phyloP scores from a whole-genome alignment of 2,329 filamentous ascomycete genomes.

The Tolypocladium amazonense region DNA sequence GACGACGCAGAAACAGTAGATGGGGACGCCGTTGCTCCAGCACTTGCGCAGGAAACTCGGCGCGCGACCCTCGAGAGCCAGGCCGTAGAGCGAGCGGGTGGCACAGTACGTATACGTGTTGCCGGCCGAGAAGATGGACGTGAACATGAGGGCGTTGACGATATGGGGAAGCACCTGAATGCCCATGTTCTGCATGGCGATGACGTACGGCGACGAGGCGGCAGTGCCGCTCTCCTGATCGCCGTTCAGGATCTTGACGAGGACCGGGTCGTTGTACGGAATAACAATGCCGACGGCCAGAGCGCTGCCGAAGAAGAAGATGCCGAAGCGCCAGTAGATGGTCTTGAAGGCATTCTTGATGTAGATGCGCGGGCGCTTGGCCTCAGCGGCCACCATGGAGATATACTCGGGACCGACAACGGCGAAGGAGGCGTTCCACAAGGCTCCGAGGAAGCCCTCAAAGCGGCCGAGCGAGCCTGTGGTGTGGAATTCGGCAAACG shows the following conservation, averaged over 20 bases:
- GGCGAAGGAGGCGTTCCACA: constrained; percentile 54
- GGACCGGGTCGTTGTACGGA: constrained; percentile 48
- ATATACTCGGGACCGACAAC: constrained; percentile 60
- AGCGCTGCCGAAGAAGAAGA: constrained; percentile 62
- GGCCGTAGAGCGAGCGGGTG: constrained; percentile 37
- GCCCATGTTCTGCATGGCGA: constrained; percentile 46
- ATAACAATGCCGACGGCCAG: constrained; percentile 57
- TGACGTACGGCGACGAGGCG: constrained; percentile 51
- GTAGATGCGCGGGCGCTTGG: constrained; percentile 49
- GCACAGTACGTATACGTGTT: constrained; percentile 43
- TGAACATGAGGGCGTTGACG: constrained; percentile 41
- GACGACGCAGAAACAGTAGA: constrained; percentile 44
- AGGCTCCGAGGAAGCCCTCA: constrained; percentile 57
- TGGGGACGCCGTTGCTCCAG: constrained; percentile 49
- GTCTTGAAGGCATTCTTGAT: constrained; percentile 63
- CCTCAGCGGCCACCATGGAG: constrained; percentile 58
- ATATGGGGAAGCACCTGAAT: constrained; percentile 44
- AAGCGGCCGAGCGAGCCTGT: constrained; percentile 54
- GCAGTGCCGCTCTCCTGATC: constrained; percentile 28
- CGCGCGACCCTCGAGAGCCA: constrained; percentile 38
- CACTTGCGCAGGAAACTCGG: constrained; percentile 44
- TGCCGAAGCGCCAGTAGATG: constrained; percentile 60
- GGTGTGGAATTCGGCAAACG: constrained; percentile 43
- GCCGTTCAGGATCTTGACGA: constrained; percentile 38
- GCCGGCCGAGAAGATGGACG: constrained; percentile 33